Base-by-base conservation (phyloP, 768 basidiomycete species). In the Xerocomus spinulosus region DNA sequence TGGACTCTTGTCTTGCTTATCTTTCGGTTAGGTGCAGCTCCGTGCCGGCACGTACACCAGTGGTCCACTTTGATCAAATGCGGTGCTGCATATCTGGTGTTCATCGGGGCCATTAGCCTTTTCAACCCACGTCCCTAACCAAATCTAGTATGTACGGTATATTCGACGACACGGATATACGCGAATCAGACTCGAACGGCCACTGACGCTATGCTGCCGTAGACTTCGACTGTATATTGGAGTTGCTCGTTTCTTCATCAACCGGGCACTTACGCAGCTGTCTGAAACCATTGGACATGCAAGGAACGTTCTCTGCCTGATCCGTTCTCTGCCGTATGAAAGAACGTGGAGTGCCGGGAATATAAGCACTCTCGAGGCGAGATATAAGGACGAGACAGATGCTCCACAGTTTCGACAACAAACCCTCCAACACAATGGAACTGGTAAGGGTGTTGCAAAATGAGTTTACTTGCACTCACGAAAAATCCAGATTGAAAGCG, bases 351-450 rank as follows among this genome's bases (percentile, higher is more conserved):
- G 8, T 14, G 15, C 9, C 10, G 29, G 4, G 15, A 32, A n/a
- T 14, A 32, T n/a, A 21, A 25, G 4, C 24, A 9, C 18, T 14
- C 12, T 42, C 20, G 28, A 4, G 13, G 9, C 28, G 12, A 17
- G 36, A 24, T 52, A 57, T 57, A 52, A 52, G 18, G 44, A 18
- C 39, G n/a, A 42, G 18, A 28, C 7, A 12, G 8, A 29, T 3
- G 29, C 17, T 29, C 17, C 20, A 9, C 20, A 3, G 7, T 34
- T 14, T 41, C 18, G 36, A 24, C 37, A 39, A 5, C 32, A 60
- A 21, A 64, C 34, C 18, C 18, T 14, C n/a, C 10, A 8, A 30
- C 14, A 30, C 28, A 30, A 50, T 60, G 54, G 29, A 48, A 29
- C 33, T 57, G 42, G 51, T 60, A 53, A 36, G 49, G 37, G 9